phyloP scores from a whole-genome alignment of 768 basidiomycete species.

The Boletus pseudopeckii region DNA sequence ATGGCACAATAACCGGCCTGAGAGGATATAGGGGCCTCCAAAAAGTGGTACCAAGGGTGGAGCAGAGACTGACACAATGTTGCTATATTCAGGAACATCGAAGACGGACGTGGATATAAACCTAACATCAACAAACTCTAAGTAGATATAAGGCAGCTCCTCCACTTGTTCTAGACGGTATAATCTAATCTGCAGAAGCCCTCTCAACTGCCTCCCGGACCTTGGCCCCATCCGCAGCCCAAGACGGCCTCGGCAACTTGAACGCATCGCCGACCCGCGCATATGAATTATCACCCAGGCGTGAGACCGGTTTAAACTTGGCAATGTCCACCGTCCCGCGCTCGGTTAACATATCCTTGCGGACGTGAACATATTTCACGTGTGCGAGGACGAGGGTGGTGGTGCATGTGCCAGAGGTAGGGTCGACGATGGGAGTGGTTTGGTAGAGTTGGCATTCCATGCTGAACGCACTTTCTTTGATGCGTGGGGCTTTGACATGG shows the following conservation, averaged over 20 bases:
- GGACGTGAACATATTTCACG: conserved; percentile 41
- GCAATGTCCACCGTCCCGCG: conserved; percentile 35
- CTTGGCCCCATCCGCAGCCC: conserved; percentile 12
- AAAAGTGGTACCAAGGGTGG: too few relatives aligned
- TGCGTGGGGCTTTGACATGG: conserved; percentile 37
- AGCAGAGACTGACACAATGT: too few relatives aligned
- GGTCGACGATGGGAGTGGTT: conserved; percentile 32
- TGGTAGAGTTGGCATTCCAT: conserved; percentile 45
- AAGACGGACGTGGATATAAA: background rate
- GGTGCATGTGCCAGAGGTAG: conserved; percentile 22
- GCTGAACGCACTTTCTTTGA: conserved; percentile 45
- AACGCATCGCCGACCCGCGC: conserved; percentile 25
- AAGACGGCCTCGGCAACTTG: conserved; percentile 9
- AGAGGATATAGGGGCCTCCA: too few relatives aligned
- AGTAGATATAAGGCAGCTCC: background rate
- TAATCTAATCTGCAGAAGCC: background rate
- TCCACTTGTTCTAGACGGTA: background rate
- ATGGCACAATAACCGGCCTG: too few relatives aligned
- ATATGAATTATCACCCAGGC: conserved; percentile 39
- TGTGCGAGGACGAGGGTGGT: conserved; percentile 37
- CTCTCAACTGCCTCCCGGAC: conserved; percentile 6
- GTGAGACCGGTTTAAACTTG: conserved; percentile 32
- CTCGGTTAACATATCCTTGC: conserved; percentile 37
- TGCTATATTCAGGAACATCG: too few relatives aligned
- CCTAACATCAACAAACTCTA: background rate